Evolutionary conservation across 805 yeast species (phyloP), one percentile per base, ranked within the genome.

Genomic region (Yamadazyma sp.): DNA sequence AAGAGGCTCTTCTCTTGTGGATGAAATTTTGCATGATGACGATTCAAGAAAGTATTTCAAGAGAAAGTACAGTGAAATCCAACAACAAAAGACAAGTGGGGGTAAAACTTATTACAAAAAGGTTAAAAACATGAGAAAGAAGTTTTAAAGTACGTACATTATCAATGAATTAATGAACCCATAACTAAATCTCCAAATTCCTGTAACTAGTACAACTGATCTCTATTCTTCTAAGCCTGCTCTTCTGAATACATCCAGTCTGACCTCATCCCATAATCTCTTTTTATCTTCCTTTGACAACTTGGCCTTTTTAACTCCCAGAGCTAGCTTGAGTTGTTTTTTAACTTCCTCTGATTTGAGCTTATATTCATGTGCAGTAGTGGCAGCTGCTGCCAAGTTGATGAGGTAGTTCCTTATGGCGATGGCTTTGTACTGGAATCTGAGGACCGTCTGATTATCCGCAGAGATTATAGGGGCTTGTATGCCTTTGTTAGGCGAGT

Each of bases 31-130:
- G 66, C 75, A 82, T 38, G 95, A 88, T 55, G 73, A 71, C 33
- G 78, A 77, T 28, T 68, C 86, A 3, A 76, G 75, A 49, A 73
- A 76, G 45, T 91, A 89, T 67, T 90, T 89, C 74, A 85, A 84
- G 72, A 77, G 89, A 50, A 85, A 84, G 62, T 91, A 84, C 57
- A 57, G 65, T 22, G 95, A 88, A 54, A 86, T 91, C 42, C 96
- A 88, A 60, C 68, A 60, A 9, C 66, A 74, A 45, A 75, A 70
- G 48, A 55, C 59, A 7, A 71, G 78, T 47, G 95, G 96, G 16
- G 80, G 82, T 37, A 80, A 77, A 56, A 76, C 65, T 14, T 80
- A 77, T 57, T 81, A 78, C 60, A 81, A 82, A 59, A 79, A 78
- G 54, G 63, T 76, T 31, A 74, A 77, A 53, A 74, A 71, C 25